phyloP scores from a whole-genome alignment of 2,329 filamentous ascomycete genomes.

The Paracoccidioides brasiliensis region DNA sequence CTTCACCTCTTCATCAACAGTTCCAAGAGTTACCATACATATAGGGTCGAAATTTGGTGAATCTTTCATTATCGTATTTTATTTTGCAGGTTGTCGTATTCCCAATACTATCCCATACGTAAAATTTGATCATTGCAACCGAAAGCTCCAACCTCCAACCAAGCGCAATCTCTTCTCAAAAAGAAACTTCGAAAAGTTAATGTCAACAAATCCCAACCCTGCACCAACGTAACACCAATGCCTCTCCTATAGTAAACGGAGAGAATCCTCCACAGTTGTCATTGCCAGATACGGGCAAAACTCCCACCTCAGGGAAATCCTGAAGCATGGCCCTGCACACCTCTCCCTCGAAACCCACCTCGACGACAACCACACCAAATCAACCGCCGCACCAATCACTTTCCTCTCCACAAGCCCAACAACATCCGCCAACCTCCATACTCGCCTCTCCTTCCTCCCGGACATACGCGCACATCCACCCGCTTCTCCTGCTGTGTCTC shows the following conservation, averaged over 20 bases:
- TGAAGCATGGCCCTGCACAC: slow-evolving; percentile 4
- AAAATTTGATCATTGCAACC: neutral
- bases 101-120: neutral
- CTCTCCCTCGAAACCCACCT: slow-evolving; percentile 3
- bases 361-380: slow-evolving; percentile 4
- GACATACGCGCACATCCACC: slow-evolving; percentile 53
- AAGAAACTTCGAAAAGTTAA: too few species aligned
- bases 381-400: slow-evolving; percentile 10
- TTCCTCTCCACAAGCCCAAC: slow-evolving; percentile 9
- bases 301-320: neutral
- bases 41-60: too few species aligned
- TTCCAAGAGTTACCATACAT: too few species aligned
- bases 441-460: slow-evolving; percentile 37
- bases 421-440: slow-evolving; percentile 33
- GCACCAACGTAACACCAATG: neutral
- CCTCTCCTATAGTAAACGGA: neutral
- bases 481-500: slow-evolving; percentile 50
- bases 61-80: neutral
- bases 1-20: too few species aligned
- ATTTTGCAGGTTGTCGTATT: neutral
- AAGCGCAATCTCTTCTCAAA: too few species aligned
- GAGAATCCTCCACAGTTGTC: neutral
- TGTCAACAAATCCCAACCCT: too few species aligned
- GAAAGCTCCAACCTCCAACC: too few species aligned
- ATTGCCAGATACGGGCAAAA: neutral